Conservation (phyloP, 2,329 filamentous ascomycete species). For the Colletotrichum karsti region DNA sequence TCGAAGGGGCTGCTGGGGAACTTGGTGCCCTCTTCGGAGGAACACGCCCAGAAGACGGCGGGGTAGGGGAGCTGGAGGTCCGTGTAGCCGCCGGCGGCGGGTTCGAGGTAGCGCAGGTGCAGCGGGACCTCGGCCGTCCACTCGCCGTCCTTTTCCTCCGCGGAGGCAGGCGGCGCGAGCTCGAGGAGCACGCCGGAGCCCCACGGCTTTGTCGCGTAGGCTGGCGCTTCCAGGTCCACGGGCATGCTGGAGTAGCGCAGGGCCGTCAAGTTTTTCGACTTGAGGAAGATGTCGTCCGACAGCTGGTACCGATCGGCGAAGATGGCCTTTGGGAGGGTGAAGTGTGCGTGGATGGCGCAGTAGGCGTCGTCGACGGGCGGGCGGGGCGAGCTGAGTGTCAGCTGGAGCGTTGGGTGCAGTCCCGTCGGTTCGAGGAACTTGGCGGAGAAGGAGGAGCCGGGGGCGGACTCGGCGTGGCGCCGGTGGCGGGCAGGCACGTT, state of each 20-base stretch:
- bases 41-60: constrained; percentile 90
- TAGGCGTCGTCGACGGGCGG: constrained; percentile 61
- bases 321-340: constrained; percentile 82
- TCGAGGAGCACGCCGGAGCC: constrained; percentile 82
- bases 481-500: constrained; percentile 83
- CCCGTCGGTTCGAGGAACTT: constrained; percentile 77
- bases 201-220: constrained; percentile 81
- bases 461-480: constrained; percentile 50
- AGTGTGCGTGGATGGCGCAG: constrained; percentile 80
- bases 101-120: constrained; percentile 84
- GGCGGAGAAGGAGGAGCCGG: constrained; percentile 63
- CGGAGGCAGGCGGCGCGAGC: constrained; percentile 65
- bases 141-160: constrained; percentile 42
- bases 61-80: constrained; percentile 78
- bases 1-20: constrained; percentile 87
- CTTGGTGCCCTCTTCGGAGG: constrained; percentile 69
- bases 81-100: constrained; percentile 62
- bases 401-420: constrained; percentile 81
- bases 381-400: constrained; percentile 65
- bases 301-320: constrained; percentile 93
- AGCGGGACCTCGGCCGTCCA: constrained; percentile 81
- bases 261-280: constrained; percentile 79
- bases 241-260: constrained; percentile 77
- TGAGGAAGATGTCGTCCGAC: constrained; percentile 76
- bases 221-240: constrained; percentile 90